Conservation (phyloP, 768 basidiomycete species). For the Fomitopsis serialis region DNA sequence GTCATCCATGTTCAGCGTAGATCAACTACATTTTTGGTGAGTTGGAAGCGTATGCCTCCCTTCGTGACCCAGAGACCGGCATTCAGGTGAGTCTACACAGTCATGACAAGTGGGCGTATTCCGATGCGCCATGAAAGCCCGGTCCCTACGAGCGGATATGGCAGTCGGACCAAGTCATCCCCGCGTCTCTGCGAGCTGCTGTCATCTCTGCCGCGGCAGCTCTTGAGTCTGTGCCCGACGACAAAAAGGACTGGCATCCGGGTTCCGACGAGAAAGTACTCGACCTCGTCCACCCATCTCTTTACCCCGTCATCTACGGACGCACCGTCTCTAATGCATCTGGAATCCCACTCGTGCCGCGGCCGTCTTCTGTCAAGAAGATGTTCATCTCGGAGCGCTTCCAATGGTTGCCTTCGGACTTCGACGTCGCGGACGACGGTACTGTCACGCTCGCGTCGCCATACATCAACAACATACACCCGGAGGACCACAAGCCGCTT, state of each 20-base stretch:
- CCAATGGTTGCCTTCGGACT: slow-evolving; percentile 26
- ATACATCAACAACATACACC: too few species aligned
- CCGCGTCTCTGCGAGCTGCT: not conserved
- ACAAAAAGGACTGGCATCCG: slow-evolving; percentile 42
- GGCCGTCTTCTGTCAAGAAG: too few species aligned
- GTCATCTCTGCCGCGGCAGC: not conserved
- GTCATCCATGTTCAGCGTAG: too few species aligned
- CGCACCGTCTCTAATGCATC: slow-evolving; percentile 8
- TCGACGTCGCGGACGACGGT: slow-evolving; percentile 17
- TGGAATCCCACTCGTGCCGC: not conserved
- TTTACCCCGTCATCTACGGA: slow-evolving; percentile 39
- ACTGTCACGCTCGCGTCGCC: slow-evolving; percentile 7
- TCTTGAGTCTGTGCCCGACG: slow-evolving; percentile 33
- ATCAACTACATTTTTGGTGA: too few species aligned
- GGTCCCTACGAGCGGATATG: not conserved
- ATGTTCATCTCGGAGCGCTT: slow-evolving; percentile 12
- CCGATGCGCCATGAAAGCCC: not conserved
- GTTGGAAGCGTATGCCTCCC: not conserved
- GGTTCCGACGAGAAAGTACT: slow-evolving; percentile 36
- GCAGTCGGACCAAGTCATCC: not conserved
- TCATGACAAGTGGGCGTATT: not conserved
- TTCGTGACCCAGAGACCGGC: slow-evolving; percentile 9
- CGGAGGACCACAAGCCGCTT: slow-evolving; percentile 8
- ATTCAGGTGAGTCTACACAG: slow-evolving; percentile 1
- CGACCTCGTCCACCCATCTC: too few species aligned